Evolutionary conservation across 2,329 filamentous ascomycete species (phyloP).

Genomic region (Ilyonectria mors-panacis): DNA sequence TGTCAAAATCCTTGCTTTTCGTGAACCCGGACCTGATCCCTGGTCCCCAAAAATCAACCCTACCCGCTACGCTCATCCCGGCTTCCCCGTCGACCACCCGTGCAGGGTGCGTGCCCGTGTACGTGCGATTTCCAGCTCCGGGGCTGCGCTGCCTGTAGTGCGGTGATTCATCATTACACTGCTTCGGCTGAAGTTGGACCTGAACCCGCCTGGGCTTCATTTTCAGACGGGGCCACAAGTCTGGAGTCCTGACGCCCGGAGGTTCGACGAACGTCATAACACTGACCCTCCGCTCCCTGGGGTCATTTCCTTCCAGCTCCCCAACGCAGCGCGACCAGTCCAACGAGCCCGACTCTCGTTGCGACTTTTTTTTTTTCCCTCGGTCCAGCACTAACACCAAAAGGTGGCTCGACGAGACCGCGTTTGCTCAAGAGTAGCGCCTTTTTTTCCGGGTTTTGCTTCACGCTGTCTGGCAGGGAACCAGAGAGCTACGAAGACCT

Average conservation of each 20-base stretch:
- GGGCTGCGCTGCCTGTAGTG: slow-evolving; percentile 16
- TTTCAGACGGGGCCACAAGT: slow-evolving; percentile 25
- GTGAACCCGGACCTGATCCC: slow-evolving; percentile 29
- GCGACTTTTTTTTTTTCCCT: slow-evolving; percentile 19
- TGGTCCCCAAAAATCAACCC: slow-evolving; percentile 34
- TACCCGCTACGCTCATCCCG: slow-evolving; percentile 35
- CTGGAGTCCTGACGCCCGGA: slow-evolving; percentile 19
- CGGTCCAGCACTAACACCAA: slow-evolving; percentile 9
- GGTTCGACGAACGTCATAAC: slow-evolving; percentile 29
- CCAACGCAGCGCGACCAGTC: slow-evolving; percentile 7
- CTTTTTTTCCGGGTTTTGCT: slow-evolving; percentile 14
- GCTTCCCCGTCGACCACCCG: slow-evolving; percentile 44
- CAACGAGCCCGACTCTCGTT: slow-evolving; percentile 18
- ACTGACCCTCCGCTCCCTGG: slow-evolving; percentile 20
- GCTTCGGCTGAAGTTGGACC: slow-evolving; percentile 41
- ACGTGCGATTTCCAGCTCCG: slow-evolving; percentile 42
- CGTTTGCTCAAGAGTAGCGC: slow-evolving; percentile 23
- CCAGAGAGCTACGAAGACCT: slow-evolving; percentile 8
- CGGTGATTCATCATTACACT: slow-evolving; percentile 32
- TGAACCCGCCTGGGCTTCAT: slow-evolving; percentile 21
- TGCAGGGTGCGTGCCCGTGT: slow-evolving; percentile 42
- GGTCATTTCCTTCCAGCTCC: slow-evolving; percentile 24
- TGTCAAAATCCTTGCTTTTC: slow-evolving; percentile 21
- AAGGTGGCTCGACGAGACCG: slow-evolving; percentile 7
- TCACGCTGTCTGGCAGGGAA: slow-evolving; percentile 18